Conservation (phyloP, 2,329 filamentous ascomycete species). For the Microsporum canis region DNA sequence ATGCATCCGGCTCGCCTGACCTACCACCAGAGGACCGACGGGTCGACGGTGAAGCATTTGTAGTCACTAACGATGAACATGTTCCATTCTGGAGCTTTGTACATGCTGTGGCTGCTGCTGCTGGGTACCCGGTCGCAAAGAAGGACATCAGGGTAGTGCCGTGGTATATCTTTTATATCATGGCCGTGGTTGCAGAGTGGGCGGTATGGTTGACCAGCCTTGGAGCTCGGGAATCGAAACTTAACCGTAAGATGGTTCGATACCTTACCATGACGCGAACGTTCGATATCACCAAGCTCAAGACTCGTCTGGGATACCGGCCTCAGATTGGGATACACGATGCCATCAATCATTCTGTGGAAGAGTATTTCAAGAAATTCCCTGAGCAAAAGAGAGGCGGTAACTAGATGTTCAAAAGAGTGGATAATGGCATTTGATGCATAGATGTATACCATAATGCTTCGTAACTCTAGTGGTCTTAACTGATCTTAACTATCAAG, state of each 20-base stretch:
- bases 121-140: neutral
- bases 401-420: neutral
- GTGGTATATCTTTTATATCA: neutral
- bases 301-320: neutral
- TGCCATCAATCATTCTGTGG: neutral
- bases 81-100: constrained; percentile 75
- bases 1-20: constrained; percentile 31
- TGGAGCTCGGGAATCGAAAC: neutral
- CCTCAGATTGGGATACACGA: neutral
- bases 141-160: neutral
- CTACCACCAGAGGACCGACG: constrained; percentile 37
- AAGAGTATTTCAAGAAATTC: neutral
- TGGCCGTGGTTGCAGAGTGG: neutral
- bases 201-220: neutral
- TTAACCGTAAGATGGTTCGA: neutral
- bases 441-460: too few relatives aligned
- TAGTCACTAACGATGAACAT: constrained; percentile 71
- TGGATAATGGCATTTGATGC: too few relatives aligned
- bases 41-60: constrained; percentile 65
- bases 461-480: too few relatives aligned
- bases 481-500: too few relatives aligned
- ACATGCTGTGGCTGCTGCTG: constrained; percentile 25
- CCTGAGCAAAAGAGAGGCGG: neutral
- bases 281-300: neutral
- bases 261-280: neutral